Evolutionary conservation across 805 yeast genomes (phyloP).

Genomic region (Nakazawaea anatomiae): DNA sequence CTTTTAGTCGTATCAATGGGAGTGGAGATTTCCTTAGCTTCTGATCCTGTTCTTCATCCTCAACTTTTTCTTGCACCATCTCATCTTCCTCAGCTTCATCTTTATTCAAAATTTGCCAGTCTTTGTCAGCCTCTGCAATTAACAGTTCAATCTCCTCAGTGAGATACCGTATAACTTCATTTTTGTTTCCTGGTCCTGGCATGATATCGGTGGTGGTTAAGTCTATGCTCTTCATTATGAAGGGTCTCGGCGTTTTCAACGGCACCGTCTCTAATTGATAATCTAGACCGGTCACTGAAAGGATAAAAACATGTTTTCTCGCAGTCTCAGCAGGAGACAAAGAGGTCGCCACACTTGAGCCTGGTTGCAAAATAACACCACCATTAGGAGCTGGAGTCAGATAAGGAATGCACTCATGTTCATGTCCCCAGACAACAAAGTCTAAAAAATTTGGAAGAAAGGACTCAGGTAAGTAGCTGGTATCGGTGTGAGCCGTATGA

Average conservation of each 20-base stretch:
- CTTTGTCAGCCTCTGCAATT: conserved; percentile 50
- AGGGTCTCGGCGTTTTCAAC: conserved; percentile 74
- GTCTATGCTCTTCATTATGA: conserved; percentile 62
- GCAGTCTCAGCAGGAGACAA: conserved; percentile 79
- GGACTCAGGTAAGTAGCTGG: conserved; percentile 79
- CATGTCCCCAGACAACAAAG: conserved; percentile 94
- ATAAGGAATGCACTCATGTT: conserved; percentile 84
- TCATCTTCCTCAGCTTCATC: conserved; percentile 13
- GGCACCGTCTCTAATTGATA: conserved; percentile 54
- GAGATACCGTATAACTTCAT: conserved; percentile 55
- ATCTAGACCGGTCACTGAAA: conserved; percentile 55
- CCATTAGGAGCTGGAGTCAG: conserved; percentile 56
- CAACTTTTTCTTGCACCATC: conserved; percentile 12
- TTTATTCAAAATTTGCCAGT: conserved; percentile 33
- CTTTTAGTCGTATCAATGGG: conserved; percentile 77
- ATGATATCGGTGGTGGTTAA: conserved; percentile 49
- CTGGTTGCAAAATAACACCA: conserved; percentile 83
- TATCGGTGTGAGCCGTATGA: conserved; percentile 73
- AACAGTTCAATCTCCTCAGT: conserved; percentile 59
- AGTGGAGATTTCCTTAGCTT: conserved; percentile 42
- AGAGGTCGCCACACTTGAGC: conserved; percentile 91
- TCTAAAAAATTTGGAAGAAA: conserved; percentile 80
- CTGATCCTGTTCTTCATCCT: conserved; percentile 17
- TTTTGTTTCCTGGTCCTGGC: conserved; percentile 56
- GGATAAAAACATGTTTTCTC: conserved; percentile 66